Evolutionary conservation across 495 filamentous ascomycete species (phyloP), one percentile per base, ranked within the genome.

Genomic region (Neurospora sp.): DNA sequence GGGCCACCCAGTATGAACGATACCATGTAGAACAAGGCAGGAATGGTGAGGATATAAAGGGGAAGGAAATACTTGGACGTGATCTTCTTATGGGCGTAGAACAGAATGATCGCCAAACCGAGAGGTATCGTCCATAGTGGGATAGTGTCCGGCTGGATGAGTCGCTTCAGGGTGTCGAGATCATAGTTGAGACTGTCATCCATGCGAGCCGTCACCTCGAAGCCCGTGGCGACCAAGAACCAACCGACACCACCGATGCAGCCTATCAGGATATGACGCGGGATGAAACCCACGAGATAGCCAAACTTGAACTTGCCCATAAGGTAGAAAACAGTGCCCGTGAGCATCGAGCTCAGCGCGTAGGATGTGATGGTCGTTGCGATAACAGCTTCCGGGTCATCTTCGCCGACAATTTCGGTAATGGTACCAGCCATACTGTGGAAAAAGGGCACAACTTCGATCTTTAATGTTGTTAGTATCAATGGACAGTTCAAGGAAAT

Each of bases 211-310:
- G 93, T 95, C 27, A 99, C 96, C 77, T 99, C 96, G 68, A 99
- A 87, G 35, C 92, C 96, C 2, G 96, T 99, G 48, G 91, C 89
- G 68, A 98, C 83, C 35, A 99, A 87, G 81, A 99, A 99, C 86
- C 93, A 96, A n/a, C 96, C 96, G 27, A 99, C 96, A 71, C 96
- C 96, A 48, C 96, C 96, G 73, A 99, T 98, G 78, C 96, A 98
- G 35, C 96, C 96, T 66, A 97, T 93, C n/a, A 98, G 81, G 74
- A 99, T 98, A 74, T 96, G 94, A 40, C 94, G 88, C 38, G 96
- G 96, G 75, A 99, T 98, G 84, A 98, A 99, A 31, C 94, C 95
- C 72, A 98, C 94, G 40, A 99, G 87, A 69, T 93, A 93, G 20
- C 96, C 96, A 71, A 98, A 87, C 74, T 88, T 90, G 80, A 91